These are phyloP conservation scores for Melampsora larici-populina DNA, from an alignment of 1,284 basidiomycete species.

Conservation along the genomic window DNA sequence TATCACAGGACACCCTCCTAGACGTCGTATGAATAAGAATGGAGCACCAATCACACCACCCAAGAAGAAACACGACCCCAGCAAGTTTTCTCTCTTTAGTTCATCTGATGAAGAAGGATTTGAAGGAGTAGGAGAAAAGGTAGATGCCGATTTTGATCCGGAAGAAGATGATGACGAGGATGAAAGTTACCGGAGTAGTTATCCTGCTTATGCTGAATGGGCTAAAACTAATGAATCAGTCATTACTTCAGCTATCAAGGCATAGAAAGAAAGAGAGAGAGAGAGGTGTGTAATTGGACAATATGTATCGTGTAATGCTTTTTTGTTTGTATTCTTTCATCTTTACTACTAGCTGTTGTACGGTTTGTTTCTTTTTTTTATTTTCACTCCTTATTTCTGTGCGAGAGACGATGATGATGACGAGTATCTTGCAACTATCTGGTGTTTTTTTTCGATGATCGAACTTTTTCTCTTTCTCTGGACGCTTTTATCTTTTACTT, in stretches of 20 bases:
- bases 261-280: not conserved
- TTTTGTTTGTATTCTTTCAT: no score
- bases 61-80: conserved; percentile 12
- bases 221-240: conserved; percentile 5
- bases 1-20: not conserved
- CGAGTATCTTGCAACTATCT: no score
- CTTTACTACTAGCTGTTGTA: no score
- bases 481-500: no score
- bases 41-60: no score
- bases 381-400: no score
- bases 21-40: not conserved
- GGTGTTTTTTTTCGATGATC: no score
- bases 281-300: not conserved
- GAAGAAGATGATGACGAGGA: conserved; percentile 21
- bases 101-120: conserved; percentile 28
- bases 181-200: not conserved
- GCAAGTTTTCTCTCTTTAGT: conserved; percentile 23
- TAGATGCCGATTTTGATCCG: conserved; percentile 28
- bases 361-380: no score
- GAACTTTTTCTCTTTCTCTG: no score
- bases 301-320: not conserved
- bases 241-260: not conserved
- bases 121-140: not conserved
- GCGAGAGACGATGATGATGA: no score
- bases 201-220: conserved; percentile 25